These are phyloP conservation scores for Isatis tinctoria DNA, from an alignment of 345 rosid species.

Conservation along the genomic window DNA sequence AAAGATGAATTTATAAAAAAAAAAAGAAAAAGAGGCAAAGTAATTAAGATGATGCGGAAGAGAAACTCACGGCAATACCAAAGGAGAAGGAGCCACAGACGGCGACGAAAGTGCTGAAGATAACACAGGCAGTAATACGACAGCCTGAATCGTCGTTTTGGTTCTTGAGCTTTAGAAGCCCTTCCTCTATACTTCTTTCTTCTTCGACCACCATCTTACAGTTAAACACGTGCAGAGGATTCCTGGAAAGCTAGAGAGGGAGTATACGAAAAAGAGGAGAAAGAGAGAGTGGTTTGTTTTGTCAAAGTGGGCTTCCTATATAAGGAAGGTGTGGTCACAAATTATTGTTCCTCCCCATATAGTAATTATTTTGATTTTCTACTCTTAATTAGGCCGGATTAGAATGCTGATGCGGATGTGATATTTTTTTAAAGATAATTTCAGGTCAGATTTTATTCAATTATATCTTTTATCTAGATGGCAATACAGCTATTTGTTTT, in stretches of 20 bases:
- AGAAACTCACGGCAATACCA: constrained; percentile 27
- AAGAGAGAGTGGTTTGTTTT: background rate
- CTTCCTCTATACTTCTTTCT: constrained; percentile 24
- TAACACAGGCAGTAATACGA: constrained; percentile 26
- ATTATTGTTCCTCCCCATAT: background rate
- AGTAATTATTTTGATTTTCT: background rate
- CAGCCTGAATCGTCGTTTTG: constrained; percentile 10
- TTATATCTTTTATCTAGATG: background rate
- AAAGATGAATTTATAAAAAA: background rate
- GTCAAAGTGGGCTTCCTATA: background rate
- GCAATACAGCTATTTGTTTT: background rate
- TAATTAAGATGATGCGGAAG: background rate
- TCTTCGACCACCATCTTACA: constrained; percentile 5
- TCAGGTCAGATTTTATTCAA: background rate
- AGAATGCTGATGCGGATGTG: background rate
- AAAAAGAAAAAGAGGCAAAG: background rate
- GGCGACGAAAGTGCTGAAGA: constrained; percentile 24
- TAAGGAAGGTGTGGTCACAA: background rate
- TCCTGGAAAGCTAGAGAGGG: background rate
- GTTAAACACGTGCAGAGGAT: background rate
- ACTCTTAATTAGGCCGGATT: background rate
- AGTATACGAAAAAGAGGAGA: background rate
- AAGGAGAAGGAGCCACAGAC: constrained; percentile 30
- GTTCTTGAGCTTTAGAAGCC: constrained; percentile 8
- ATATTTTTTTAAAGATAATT: background rate